Conservation (phyloP, 2,329 filamentous ascomycete genomes). For the Monilinia laxa region DNA sequence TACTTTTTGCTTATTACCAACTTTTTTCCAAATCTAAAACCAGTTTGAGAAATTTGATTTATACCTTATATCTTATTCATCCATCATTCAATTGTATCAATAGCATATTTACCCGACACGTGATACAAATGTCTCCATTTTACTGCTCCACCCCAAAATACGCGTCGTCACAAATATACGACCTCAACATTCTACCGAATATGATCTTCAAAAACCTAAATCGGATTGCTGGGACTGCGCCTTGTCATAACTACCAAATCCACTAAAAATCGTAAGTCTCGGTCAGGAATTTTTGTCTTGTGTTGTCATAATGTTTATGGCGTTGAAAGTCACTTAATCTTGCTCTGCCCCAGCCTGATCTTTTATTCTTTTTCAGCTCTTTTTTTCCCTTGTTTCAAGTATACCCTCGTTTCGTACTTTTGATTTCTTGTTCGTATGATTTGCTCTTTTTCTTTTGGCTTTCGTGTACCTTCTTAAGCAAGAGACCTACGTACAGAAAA, state of each 20-base stretch:
- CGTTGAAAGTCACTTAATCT: conserved; percentile 19
- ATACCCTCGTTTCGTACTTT: conserved; percentile 18
- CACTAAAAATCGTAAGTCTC: conserved; percentile 18
- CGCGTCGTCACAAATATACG: conserved; percentile 22
- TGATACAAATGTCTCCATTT: conserved; percentile 4
- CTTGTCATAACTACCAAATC: conserved; percentile 17
- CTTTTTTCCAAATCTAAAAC: no score
- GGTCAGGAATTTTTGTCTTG: conserved; percentile 5
- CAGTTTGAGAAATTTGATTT: no score
- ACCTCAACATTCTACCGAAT: conserved; percentile 8
- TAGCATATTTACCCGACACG: conserved; percentile 1
- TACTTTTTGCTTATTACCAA: no score
- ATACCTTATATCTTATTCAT: neutral
- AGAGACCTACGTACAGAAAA: neutral
- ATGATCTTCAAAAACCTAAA: conserved; percentile 7
- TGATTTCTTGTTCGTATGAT: neutral
- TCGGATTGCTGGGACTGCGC: conserved; percentile 20
- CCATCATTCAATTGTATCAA: neutral
- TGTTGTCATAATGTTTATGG: conserved; percentile 12
- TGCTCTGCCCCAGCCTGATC: conserved; percentile 12
- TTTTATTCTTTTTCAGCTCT: conserved; percentile 1
- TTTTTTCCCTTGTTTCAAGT: neutral
- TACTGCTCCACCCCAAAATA: conserved; percentile 1
- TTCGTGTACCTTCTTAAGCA: conserved; percentile 2
- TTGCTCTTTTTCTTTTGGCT: neutral